Base-by-base conservation (phyloP, 371 early-diverging fungal genomes). In the Capniomyces stellatus region DNA sequence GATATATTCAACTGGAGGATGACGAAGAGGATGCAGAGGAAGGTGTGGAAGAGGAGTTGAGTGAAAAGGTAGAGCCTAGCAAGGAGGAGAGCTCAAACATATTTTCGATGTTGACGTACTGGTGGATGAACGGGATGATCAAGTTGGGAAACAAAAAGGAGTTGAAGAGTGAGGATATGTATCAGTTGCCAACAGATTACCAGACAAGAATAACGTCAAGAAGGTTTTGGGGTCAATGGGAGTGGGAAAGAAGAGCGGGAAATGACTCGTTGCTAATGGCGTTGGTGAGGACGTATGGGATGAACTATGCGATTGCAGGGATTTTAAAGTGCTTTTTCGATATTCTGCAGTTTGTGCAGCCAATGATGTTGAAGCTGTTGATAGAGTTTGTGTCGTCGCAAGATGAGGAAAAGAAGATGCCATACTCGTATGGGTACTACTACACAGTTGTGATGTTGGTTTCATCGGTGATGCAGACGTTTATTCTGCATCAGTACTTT, bases 81-180 rank as follows among this genome's bases (percentile, higher is more conserved):
- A 89, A 88, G 2, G 94, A 94, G 58, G 80, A 77, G 22, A 75
- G 71, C 12, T 82, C 92, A 35, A 85, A 87, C 58, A 78, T 96
- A 31, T 91, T 91, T 58, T 83, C 87, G 12, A 69, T 75, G 30
- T 62, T 90, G 4, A 77, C 83, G 0, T 96, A 94, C 64, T 70
- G 76, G 31, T 96, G 97, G 97, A 86, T 96, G 81, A 81, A 83
- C 29, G 77, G 78, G 3, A 58, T 94, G 60, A 85, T 96, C 75
- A 79, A 81, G 50, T 66, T 79, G 22, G 97, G 94, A 1, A 78
- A 77, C 57, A 57, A 65, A 30, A 82, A 83, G 55, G 82, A 77
- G n/a, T 66, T 92, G 54, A 71, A 66, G 0, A 75, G 77, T 70
- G 81, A 81, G 28, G 93, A 92, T 65, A 62, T 92, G 54, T 89